Conservation (phyloP, 2,329 filamentous ascomycete genomes). For the Cladobotryum protrusum region DNA sequence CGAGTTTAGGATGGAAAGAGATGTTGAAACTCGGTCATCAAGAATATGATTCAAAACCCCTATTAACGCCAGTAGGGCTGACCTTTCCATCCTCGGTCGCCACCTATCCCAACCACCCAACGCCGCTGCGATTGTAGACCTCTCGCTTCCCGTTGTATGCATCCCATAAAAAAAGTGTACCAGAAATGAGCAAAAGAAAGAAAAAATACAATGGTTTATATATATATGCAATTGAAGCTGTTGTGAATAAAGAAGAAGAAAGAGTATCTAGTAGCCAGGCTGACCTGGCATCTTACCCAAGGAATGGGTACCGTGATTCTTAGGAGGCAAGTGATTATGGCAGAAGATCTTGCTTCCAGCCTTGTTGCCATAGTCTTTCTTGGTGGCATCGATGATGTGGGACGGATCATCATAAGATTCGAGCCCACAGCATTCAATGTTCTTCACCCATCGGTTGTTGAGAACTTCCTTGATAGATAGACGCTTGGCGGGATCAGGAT, state of each 20-base stretch:
- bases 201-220: background rate
- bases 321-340: conserved; percentile 51
- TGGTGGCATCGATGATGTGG: conserved; percentile 56
- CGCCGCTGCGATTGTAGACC: background rate
- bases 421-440: conserved; percentile 71
- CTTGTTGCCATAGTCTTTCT: conserved; percentile 41
- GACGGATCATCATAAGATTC: conserved; percentile 62
- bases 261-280: conserved; percentile 41
- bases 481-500: conserved; percentile 67
- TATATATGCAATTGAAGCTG: background rate
- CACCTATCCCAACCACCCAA: background rate
- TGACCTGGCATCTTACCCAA: conserved; percentile 52
- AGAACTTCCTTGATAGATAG: conserved; percentile 64
- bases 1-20: too few species aligned
- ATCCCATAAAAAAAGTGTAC: background rate
- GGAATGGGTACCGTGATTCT: conserved; percentile 40
- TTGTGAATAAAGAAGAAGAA: background rate
- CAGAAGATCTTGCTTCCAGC: conserved; percentile 45
- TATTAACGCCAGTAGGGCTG: too few species aligned
- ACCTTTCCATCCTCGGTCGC: too few species aligned
- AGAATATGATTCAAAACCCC: too few species aligned
- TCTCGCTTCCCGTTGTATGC: background rate
- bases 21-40: too few species aligned
- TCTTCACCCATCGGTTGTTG: conserved; percentile 65
- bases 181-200: background rate